Conservation (phyloP, 106 monocot genomes). For the Allium cepa region DNA sequence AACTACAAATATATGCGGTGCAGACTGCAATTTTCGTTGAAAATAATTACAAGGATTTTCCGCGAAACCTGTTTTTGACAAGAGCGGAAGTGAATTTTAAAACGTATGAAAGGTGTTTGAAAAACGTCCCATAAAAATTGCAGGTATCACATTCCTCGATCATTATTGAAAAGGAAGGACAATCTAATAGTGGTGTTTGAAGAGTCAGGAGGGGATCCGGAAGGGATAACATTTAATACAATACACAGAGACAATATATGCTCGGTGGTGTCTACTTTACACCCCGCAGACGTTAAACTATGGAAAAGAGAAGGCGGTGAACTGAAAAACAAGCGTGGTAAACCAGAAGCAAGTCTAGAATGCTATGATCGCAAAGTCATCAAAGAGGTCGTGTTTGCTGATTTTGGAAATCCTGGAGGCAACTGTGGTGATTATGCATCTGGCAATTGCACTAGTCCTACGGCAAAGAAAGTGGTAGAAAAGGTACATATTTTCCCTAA, state of each 20-base stretch:
- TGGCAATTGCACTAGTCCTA: conserved; percentile 54
- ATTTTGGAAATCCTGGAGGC: conserved; percentile 28
- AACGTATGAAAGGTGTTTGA: no score
- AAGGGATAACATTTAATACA: conserved; percentile 28
- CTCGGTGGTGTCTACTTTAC: conserved; percentile 23
- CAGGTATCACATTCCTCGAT: conserved; percentile 77
- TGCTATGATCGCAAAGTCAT: conserved; percentile 55
- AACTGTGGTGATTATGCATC: conserved; percentile 50
- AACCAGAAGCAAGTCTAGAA: conserved; percentile 33
- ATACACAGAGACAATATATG: conserved; percentile 86
- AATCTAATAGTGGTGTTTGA: conserved; percentile 40
- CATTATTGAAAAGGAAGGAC: conserved; percentile 43
- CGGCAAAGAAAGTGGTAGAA: conserved; percentile 36
- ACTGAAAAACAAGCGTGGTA: conserved; percentile 8
- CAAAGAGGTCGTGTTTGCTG: conserved; percentile 46
- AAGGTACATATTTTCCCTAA: conserved; percentile 25
- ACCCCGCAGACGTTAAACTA: neutral
- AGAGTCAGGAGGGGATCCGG: conserved; percentile 56
- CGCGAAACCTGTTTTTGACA: no score
- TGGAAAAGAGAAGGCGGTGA: neutral
- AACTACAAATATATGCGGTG: no score
- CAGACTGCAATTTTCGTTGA: no score
- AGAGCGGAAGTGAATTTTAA: no score
- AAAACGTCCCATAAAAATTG: neutral
- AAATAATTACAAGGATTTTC: neutral